Conservation (phyloP, 208 protist genomes). For the Endotrypanum monterogeii region DNA sequence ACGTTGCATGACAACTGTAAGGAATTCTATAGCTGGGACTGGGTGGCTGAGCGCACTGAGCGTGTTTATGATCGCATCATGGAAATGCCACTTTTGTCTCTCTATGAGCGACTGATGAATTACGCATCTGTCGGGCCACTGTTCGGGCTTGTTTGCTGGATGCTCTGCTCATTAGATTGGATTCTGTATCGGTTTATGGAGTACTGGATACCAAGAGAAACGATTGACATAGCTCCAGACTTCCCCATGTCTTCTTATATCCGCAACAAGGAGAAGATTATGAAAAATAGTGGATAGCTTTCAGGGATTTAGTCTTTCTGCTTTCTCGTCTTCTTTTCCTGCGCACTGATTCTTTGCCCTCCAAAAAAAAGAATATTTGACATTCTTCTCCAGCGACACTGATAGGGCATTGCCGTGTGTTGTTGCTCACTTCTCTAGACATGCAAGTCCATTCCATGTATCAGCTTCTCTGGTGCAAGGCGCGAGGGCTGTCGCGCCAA, state of each 20-base stretch:
- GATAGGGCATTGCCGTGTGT: neutral
- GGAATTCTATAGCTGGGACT: conserved; percentile 96
- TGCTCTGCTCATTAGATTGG: conserved; percentile 86
- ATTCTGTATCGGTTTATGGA: conserved; percentile 78
- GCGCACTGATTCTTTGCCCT: neutral
- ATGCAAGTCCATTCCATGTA: neutral
- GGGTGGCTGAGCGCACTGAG: conserved; percentile 94
- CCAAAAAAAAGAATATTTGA: neutral
- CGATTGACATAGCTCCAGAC: conserved; percentile 93
- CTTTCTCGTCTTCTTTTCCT: conserved; percentile 12
- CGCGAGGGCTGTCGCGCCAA: neutral
- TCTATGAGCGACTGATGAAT: conserved; percentile 85
- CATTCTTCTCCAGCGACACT: neutral
- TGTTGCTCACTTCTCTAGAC: neutral
- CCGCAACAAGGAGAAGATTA: conserved; percentile 81
- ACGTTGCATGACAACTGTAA: conserved; percentile 88
- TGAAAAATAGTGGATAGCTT: conserved; percentile 21
- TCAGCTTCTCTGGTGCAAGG: neutral
- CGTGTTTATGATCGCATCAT: conserved; percentile 94
- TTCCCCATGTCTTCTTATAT: conserved; percentile 87
- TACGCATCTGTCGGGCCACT: conserved; percentile 88
- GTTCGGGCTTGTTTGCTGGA: conserved; percentile 91
- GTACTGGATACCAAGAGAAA: conserved; percentile 71
- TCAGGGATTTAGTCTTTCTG: conserved; percentile 6
- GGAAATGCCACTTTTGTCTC: conserved; percentile 42